A percentile compares a stretch with the other conserved stretches of the same genome.
Evolutionary conservation across 306 rosid species (phyloP).

Genomic region (Vigna mungo): DNA sequence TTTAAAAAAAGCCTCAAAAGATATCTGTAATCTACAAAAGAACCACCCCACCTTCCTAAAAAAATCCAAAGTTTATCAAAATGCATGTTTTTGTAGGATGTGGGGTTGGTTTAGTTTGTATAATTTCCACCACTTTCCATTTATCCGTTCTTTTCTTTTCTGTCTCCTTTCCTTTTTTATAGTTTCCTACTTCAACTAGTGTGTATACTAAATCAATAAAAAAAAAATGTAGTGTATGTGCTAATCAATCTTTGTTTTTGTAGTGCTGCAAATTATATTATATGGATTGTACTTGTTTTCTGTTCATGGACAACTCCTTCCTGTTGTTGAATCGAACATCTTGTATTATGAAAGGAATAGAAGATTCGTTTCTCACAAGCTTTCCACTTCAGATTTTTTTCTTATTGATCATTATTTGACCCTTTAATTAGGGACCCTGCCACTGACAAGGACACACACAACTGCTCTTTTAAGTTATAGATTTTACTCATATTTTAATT

Average conservation of each 20-base stretch:
- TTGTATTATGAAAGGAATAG: conserved; percentile 43
- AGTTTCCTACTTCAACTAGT: conserved; percentile 36
- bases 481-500: conserved; percentile 2
- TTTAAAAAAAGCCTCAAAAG: conserved; percentile 41
- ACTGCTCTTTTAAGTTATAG: conserved; percentile 4
- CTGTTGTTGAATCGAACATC: conserved; percentile 32
- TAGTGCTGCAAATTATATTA: conserved; percentile 19
- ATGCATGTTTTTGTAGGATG: conserved; percentile 47
- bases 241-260: conserved; percentile 29
- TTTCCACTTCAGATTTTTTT: conserved; percentile 7
- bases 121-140: conserved; percentile 36
- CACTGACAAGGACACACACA: conserved; percentile 17
- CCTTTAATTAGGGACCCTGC: conserved; percentile 29
- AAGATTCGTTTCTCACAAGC: conserved; percentile 52
- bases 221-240: not conserved
- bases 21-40: conserved; percentile 52
- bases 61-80: conserved; percentile 44
- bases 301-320: conserved; percentile 22
- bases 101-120: conserved; percentile 41
- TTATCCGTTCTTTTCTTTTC: conserved; percentile 23
- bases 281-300: conserved; percentile 27
- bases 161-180: not conserved
- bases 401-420: conserved; percentile 13
- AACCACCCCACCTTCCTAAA: conserved; percentile 36
- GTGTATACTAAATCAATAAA: conserved; percentile 1